Base-by-base conservation (phyloP, 768 basidiomycete species). In the Imleria badia region DNA sequence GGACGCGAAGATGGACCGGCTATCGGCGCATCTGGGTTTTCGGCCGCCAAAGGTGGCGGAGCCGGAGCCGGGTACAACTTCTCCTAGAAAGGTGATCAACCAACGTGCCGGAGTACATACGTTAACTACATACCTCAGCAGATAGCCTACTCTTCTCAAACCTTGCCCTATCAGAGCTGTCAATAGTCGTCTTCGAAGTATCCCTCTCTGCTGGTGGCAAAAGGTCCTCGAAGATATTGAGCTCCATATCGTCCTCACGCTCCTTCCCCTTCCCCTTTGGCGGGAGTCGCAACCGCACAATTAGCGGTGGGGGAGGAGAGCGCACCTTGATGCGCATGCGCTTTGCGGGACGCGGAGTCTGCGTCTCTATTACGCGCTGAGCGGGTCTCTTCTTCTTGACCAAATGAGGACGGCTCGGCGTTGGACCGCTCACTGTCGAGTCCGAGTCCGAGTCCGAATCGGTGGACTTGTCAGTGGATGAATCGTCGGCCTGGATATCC, bases 201-300 rank as follows among this genome's bases (percentile, higher is more conserved):
- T 93, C 91, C 34, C 91, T 82, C 51, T 96, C 89, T 17, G 76
- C 76, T 2, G 77, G 71, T 14, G 70, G 71, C 34, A 98, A 77
- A 38, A 96, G 78, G 20, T 94, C 94, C 44, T 97, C 94, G 65
- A 95, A 98, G 46, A 94, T 76, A 23, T 86, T 85, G 40, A 73
- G 70, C 12, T 72, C 69, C 26, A 76, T 74, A 8, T 86, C 86
- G 10, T 86, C 85, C 50, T 91, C 87, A 17, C 80, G 79, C 38
- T 84, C 85, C 65, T 84, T 87, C 31, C 82, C 82, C 67, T 88
- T 89, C 30, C 81, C 81, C 60, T 84, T 81, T n/a, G 78, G 77
- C 2, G 79, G 76, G 10, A 86, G 70, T 29, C 82, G 81, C 44
- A 85, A 73, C 22, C 81, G 79, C 22, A 87, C 79, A 26, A 72